These are phyloP conservation scores for Xerocomellus amylosporus DNA, from an alignment of 768 basidiomycete genomes.

Conservation along the genomic window DNA sequence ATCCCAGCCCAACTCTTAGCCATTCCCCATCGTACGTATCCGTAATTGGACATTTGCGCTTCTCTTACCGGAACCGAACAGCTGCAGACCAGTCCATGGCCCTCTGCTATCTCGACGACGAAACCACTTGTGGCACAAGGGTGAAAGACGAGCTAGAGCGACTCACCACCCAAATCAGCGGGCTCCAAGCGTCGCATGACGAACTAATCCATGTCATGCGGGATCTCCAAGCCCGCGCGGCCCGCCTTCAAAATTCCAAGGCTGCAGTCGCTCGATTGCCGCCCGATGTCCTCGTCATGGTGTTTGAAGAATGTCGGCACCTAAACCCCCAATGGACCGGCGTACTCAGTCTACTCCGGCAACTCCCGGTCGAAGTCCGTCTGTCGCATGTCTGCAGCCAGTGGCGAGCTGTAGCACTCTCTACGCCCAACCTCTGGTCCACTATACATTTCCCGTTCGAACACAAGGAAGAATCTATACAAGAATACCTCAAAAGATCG, in stretches of 20 bases:
- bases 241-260: constrained; percentile 31
- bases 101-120: constrained; percentile 24
- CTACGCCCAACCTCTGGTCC: constrained; percentile 35
- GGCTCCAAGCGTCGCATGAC: constrained; percentile 30
- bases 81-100: constrained; percentile 19
- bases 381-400: constrained; percentile 34
- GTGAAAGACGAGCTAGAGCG: constrained; percentile 27
- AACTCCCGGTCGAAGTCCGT: constrained; percentile 33
- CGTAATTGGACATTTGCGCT: neutral
- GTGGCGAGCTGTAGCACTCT: constrained; percentile 36
- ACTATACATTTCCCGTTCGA: constrained; percentile 32
- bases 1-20: constrained; percentile 18
- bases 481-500: constrained; percentile 34
- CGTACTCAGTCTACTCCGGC: constrained; percentile 32
- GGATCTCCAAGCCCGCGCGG: constrained; percentile 28
- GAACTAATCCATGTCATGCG: constrained; percentile 27
- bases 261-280: constrained; percentile 31
- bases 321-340: constrained; percentile 32
- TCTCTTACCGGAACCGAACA: constrained; percentile 5
- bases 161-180: constrained; percentile 24
- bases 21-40: constrained; percentile 23
- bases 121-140: constrained; percentile 2
- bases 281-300: constrained; percentile 30
- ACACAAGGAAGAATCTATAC: constrained; percentile 28
- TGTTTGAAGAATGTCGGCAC: constrained; percentile 33